These are phyloP conservation scores for Novymonas esmeraldas DNA, from an alignment of 208 protist species.

Conservation along the genomic window DNA sequence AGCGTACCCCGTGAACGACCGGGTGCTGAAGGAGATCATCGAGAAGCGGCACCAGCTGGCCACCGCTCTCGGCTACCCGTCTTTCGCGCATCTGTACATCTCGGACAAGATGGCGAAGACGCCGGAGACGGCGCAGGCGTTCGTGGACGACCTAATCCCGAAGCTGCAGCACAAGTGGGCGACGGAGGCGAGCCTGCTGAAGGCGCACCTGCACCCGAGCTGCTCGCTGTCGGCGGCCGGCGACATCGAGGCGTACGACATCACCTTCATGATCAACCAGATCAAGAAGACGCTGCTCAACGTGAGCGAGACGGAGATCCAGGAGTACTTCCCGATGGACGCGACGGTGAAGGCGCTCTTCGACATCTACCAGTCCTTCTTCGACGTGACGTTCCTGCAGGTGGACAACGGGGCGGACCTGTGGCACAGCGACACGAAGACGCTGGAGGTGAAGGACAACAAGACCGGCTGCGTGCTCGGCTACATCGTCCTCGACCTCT, in stretches of 20 bases:
- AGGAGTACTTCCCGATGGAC: conserved; percentile 89
- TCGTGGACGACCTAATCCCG: conserved; percentile 71
- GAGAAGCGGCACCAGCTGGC: conserved; percentile 73
- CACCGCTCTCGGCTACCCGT: conserved; percentile 59
- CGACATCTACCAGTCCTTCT: conserved; percentile 84
- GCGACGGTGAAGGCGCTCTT: conserved; percentile 79
- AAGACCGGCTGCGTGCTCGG: conserved; percentile 58
- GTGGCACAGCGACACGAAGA: conserved; percentile 71
- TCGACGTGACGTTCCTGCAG: conserved; percentile 75
- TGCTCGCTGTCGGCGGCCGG: conserved; percentile 70
- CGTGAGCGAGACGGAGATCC: conserved; percentile 81
- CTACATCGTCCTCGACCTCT: conserved; percentile 85
- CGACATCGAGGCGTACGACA: conserved; percentile 65
- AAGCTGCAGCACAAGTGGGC: conserved; percentile 81
- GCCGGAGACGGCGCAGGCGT: conserved; percentile 56
- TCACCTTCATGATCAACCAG: conserved; percentile 85
- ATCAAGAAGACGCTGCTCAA: conserved; percentile 82
- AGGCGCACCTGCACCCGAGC: conserved; percentile 67
- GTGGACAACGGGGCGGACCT: conserved; percentile 72
- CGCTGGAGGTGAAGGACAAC: conserved; percentile 75
- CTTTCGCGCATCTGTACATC: conserved; percentile 74
- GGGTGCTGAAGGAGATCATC: conserved; percentile 68
- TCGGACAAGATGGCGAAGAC: conserved; percentile 85
- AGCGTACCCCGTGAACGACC: conserved; percentile 69
- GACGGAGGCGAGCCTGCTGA: conserved; percentile 63